Evolutionary conservation across 2,329 filamentous ascomycete genomes (phyloP).

Genomic region (Paramyrothecium sp.): DNA sequence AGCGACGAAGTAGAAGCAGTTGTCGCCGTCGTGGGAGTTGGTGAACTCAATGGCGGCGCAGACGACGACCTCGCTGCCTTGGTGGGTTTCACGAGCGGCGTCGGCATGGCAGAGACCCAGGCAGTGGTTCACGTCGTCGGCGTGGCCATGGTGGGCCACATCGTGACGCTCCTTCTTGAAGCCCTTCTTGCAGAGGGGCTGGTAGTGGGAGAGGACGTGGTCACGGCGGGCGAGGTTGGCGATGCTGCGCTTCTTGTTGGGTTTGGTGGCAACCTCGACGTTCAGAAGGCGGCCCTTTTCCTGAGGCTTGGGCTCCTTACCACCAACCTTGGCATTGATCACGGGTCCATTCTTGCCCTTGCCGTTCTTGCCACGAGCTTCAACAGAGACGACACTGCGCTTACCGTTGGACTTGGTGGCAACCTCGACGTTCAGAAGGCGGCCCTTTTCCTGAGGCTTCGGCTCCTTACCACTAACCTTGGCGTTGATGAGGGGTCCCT

Average conservation of each 20-base stretch:
- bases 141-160: slow-evolving; percentile 9
- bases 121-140: slow-evolving; percentile 20
- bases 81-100: slow-evolving; percentile 15
- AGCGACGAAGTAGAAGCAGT: slow-evolving; percentile 20
- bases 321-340: slow-evolving; percentile 12
- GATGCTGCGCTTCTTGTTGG: slow-evolving; percentile 1
- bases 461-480: slow-evolving; percentile 11
- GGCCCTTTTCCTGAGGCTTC: background rate
- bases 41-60: slow-evolving; percentile 19
- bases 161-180: slow-evolving; percentile 17
- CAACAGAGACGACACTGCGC: too few relatives aligned
- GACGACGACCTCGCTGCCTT: slow-evolving; percentile 13
- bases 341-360: slow-evolving; percentile 1
- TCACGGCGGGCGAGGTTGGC: background rate
- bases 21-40: slow-evolving; percentile 9
- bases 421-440: background rate
- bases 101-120: slow-evolving; percentile 18
- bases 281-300: too few relatives aligned
- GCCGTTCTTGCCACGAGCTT: too few relatives aligned
- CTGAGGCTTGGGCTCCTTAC: slow-evolving; percentile 1
- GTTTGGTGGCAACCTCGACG: background rate
- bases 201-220: slow-evolving; percentile 16
- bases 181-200: slow-evolving; percentile 21
- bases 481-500: slow-evolving; percentile 6
- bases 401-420: background rate